A percentile compares a stretch with the other conserved stretches of the same genome.
Evolutionary conservation across 257 asterid genomes (phyloP).

Genomic region (Petrea volubilis): DNA sequence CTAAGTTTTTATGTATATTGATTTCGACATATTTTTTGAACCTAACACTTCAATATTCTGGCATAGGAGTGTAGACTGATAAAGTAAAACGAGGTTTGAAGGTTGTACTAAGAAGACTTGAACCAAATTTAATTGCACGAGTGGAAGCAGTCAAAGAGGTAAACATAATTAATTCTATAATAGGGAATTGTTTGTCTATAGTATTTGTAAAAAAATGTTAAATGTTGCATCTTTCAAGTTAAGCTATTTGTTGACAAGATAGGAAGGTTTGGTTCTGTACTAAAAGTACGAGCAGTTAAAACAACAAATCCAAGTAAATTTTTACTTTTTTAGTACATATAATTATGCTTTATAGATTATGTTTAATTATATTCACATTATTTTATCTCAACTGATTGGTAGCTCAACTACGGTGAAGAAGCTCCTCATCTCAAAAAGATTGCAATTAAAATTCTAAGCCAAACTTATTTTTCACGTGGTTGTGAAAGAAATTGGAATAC

Average conservation of each 20-base stretch:
- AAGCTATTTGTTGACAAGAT: not conserved
- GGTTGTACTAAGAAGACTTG: not conserved
- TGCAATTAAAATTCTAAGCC: not conserved
- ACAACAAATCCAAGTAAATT: not conserved
- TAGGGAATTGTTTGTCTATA: too few species aligned
- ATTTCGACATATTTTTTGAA: not conserved
- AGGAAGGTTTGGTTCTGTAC: not conserved
- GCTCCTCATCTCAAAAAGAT: not conserved
- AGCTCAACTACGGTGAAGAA: not conserved
- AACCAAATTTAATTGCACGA: not conserved
- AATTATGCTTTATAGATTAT: too few species aligned
- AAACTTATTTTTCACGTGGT: not conserved
- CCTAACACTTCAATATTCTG: not conserved
- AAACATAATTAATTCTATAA: too few species aligned
- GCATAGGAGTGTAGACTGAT: not conserved
- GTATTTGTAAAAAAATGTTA: too few species aligned
- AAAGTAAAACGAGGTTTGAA: not conserved
- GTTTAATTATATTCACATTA: too few species aligned
- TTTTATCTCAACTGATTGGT: not conserved
- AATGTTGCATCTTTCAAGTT: too few species aligned
- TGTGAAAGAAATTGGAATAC: not conserved
- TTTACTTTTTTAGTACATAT: too few species aligned
- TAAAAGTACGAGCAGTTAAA: not conserved
- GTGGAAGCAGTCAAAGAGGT: not conserved
- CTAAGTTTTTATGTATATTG: not conserved